These are phyloP conservation scores for Fusarium domesticum DNA, from an alignment of 2,329 filamentous ascomycete species.

Conservation along the genomic window DNA sequence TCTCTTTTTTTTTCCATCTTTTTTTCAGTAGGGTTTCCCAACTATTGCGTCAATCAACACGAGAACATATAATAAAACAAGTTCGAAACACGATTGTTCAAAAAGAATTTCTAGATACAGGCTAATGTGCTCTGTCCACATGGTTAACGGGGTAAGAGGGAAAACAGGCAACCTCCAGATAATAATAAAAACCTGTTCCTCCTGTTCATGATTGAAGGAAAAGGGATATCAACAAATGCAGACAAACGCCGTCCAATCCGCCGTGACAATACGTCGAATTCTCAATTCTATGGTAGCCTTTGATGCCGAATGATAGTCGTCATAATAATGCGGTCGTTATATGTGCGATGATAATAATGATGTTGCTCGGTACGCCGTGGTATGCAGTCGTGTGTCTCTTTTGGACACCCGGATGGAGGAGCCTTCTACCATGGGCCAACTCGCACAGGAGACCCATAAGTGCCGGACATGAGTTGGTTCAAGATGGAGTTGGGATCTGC, in stretches of 20 bases:
- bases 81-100: slow-evolving; percentile 5
- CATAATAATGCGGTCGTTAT: slow-evolving; percentile 34
- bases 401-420: slow-evolving; percentile 1
- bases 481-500: slow-evolving; percentile 56
- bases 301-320: slow-evolving; percentile 35
- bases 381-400: slow-evolving; percentile 25
- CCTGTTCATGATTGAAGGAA: slow-evolving; percentile 20
- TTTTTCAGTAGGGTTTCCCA: neutral
- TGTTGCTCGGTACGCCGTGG: slow-evolving; percentile 23
- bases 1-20: too few species aligned
- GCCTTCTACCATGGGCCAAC: slow-evolving; percentile 58
- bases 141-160: slow-evolving; percentile 6
- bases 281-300: slow-evolving; percentile 38
- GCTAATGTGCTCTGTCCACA: slow-evolving; percentile 16
- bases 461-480: slow-evolving; percentile 59
- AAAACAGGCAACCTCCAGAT: slow-evolving; percentile 5
- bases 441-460: slow-evolving; percentile 57
- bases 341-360: slow-evolving; percentile 28
- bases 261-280: slow-evolving; percentile 28
- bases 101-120: slow-evolving; percentile 26
- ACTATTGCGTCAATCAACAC: neutral
- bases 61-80: slow-evolving; percentile 6
- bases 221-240: slow-evolving; percentile 33
- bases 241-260: slow-evolving; percentile 35
- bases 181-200: slow-evolving; percentile 22